phyloP scores from a whole-genome alignment of 2,329 filamentous ascomycete species.

The Aspergillus fumigatus region DNA sequence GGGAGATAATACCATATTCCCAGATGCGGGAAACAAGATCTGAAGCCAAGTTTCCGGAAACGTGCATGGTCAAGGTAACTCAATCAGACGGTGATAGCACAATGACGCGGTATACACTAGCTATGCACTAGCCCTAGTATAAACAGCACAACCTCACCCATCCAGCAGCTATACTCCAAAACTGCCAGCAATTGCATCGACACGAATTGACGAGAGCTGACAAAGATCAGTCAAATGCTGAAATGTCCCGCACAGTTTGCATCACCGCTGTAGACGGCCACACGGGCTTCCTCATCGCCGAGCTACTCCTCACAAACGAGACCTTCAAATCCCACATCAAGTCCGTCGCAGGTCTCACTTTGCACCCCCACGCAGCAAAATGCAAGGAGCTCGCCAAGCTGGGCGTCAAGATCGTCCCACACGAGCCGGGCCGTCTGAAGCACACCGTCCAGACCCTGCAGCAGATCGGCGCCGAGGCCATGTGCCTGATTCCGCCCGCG shows the following conservation, averaged over 20 bases:
- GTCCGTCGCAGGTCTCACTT: slow-evolving; percentile 39
- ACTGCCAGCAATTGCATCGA: too few relatives aligned
- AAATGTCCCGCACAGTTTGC: neutral
- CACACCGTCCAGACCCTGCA: slow-evolving; percentile 39
- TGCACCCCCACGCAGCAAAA: slow-evolving; percentile 36
- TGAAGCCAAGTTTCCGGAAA: neutral
- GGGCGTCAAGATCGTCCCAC: slow-evolving; percentile 41
- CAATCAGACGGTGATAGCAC: neutral
- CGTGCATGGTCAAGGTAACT: neutral
- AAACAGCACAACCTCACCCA: neutral
- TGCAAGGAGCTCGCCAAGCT: slow-evolving; percentile 40
- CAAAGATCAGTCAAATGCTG: slow-evolving; percentile 12
- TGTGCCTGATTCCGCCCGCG: slow-evolving; percentile 49
- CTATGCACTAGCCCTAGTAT: neutral
- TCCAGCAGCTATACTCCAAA: neutral
- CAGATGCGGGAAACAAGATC: neutral
- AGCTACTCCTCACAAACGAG: slow-evolving; percentile 23
- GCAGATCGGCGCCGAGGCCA: slow-evolving; percentile 43
- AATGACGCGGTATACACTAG: neutral
- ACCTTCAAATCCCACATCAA: slow-evolving; percentile 42
- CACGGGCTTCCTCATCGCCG: neutral
- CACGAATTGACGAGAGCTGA: neutral
- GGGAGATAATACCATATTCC: too few relatives aligned
- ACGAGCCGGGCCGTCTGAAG: slow-evolving; percentile 39
- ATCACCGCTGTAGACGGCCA: neutral